Evolutionary conservation across 2,329 filamentous ascomycete genomes (phyloP).

Genomic region (Calonectria pteridis): DNA sequence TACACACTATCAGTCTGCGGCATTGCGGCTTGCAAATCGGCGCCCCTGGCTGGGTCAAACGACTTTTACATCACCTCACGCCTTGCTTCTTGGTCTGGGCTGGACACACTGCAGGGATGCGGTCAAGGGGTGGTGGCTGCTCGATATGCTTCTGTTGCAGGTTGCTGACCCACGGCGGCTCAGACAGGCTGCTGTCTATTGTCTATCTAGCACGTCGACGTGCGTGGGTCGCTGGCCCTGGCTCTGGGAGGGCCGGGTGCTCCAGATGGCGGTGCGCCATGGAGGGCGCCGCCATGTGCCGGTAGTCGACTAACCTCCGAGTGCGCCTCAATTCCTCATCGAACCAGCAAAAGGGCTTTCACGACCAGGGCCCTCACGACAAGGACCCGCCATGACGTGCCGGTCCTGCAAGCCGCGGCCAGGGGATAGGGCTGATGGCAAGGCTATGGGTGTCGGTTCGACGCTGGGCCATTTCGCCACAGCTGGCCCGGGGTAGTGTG

Average conservation of each 20-base stretch:
- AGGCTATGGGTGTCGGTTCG: conserved; percentile 42
- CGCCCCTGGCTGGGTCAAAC: conserved; percentile 17
- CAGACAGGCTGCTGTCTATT: conserved; percentile 22
- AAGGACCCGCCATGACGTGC: conserved; percentile 38
- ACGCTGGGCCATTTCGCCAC: conserved; percentile 39
- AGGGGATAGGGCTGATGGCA: conserved; percentile 45
- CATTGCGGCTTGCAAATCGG: conserved; percentile 14
- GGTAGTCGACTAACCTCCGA: conserved; percentile 12
- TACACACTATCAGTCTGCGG: conserved; percentile 26
- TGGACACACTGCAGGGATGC: conserved; percentile 14
- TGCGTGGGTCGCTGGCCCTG: conserved; percentile 18
- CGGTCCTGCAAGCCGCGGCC: conserved; percentile 35
- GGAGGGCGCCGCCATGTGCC: conserved; percentile 20
- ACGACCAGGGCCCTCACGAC: conserved; percentile 12
- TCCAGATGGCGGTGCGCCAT: conserved; percentile 3
- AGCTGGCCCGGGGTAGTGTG: conserved; percentile 42
- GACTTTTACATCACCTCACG: conserved; percentile 23
- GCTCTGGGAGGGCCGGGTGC: conserved; percentile 1
- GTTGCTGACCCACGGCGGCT: conserved; percentile 34
- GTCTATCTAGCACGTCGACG: background rate
- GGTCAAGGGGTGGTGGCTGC: conserved; percentile 11
- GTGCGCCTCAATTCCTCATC: conserved; percentile 18
- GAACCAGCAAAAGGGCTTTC: conserved; percentile 14
- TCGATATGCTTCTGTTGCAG: conserved; percentile 26
- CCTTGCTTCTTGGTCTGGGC: conserved; percentile 19